Evolutionary conservation across 129 eudicot species (phyloP), one percentile per base, ranked within the genome.

Genomic region (Helianthus annuus): DNA sequence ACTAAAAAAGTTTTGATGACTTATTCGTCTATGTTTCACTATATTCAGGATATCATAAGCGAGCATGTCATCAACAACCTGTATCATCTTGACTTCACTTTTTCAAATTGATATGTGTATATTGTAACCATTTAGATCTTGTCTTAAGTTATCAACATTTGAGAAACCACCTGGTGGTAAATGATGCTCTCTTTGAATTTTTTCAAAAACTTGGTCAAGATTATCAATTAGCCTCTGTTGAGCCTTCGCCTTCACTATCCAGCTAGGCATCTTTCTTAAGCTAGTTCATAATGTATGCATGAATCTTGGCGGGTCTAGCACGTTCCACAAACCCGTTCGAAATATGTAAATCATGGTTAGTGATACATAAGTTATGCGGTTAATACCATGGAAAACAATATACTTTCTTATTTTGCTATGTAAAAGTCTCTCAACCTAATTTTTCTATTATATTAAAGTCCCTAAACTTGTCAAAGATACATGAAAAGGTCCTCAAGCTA

Each of bases 251-350:
- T 90, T 94, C 72, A 96, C 98, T 55, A 88, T 94, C 92, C 92
- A 82, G 78, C 91, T 82, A 48, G 98, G 98, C 98, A 94, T 90
- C 98, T 69, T 83, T 94, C 81, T 77, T 94, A 32, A 90, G 87
- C 71, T 90, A 96, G 78, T 93, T 86, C 69, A 90, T 87, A 48
- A 94, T 94, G 81, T 87, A 88, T 22, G 98, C 90, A 73, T 94
- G 98, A 53, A 90, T 94, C 84, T 90, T 94, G 64, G 96, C 99
- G 66, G 99, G 88, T 75, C 96, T 81, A 40, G 99, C 99, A 45
- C 97, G 96, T 75, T 94, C 88, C 71, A 94, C 98, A 86, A 94
- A 94, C 83, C 90, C 97, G 89, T 42, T 45, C 52, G 42, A 29
- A 70, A 69, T 5, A 62, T 13, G 32, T 2, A 40, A 0, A 14